phyloP scores from a whole-genome alignment of 768 basidiomycete species.

The Suillus hirtellus region DNA sequence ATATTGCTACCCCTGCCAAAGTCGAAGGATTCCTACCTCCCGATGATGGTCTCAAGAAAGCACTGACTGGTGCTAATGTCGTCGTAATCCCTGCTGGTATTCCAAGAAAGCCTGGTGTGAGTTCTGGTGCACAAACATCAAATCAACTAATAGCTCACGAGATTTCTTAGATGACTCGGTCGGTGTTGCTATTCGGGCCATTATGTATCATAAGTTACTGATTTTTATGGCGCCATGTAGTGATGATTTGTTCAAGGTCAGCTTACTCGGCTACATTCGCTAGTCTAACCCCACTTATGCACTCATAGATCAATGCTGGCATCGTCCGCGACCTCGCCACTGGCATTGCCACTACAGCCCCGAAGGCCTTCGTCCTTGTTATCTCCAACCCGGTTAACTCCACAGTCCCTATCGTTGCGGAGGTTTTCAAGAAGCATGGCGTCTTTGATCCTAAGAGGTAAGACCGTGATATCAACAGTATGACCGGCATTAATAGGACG shows the following conservation, averaged over 20 bases:
- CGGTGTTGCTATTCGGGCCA: conserved; percentile 16
- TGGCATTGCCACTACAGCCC: conserved; percentile 79
- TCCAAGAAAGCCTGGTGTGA: conserved; percentile 90
- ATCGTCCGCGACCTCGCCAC: conserved; percentile 93
- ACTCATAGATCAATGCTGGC: conserved; percentile 87
- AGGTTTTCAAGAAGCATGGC: conserved; percentile 90
- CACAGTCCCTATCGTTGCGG: conserved; percentile 94
- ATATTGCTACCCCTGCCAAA: conserved; percentile 88
- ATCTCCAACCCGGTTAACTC: conserved; percentile 99
- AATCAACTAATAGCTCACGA: conserved; percentile 1
- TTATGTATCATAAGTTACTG: conserved; percentile 12
- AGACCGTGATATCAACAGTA: conserved; percentile 14
- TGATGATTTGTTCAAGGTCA: conserved; percentile 94
- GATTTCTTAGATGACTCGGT: conserved; percentile 51
- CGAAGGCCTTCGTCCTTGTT: conserved; percentile 91
- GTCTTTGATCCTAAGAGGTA: conserved; percentile 93
- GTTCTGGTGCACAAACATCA: conserved; percentile 30
- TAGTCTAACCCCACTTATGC: conserved; percentile 11
- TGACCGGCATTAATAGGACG: neutral
- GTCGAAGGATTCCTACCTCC: conserved; percentile 79
- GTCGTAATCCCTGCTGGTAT: conserved; percentile 97
- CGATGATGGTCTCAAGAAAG: conserved; percentile 80
- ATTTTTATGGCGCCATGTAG: conserved; percentile 39
- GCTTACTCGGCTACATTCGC: conserved; percentile 14
- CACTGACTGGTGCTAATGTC: conserved; percentile 81